Conservation (phyloP, 1,284 basidiomycete species). For the Microbotryomycetes sp. region DNA sequence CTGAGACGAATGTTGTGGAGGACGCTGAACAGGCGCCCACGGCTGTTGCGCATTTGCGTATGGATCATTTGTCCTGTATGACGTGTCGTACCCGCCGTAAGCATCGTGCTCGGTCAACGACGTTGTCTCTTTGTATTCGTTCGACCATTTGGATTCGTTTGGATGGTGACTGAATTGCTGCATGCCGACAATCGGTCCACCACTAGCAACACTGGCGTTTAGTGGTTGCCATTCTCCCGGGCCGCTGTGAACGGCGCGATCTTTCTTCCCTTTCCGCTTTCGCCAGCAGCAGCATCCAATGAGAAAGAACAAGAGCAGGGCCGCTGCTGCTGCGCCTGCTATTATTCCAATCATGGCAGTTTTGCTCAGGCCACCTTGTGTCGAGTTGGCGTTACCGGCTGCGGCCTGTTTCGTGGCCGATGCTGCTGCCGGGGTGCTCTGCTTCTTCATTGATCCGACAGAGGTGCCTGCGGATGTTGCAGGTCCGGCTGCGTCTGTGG, state of each 20-base stretch:
- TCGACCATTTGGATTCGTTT: background rate
- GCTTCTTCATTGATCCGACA: background rate
- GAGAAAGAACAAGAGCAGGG: constrained; percentile 4
- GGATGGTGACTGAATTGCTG: background rate
- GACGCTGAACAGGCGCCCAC: background rate
- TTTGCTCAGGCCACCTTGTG: background rate
- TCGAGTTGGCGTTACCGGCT: background rate
- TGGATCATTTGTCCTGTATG: background rate
- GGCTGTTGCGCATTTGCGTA: background rate
- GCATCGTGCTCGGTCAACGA: background rate
- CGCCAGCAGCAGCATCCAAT: constrained; percentile 26
- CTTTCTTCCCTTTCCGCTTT: constrained; percentile 15
- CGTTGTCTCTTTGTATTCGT: background rate
- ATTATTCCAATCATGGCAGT: constrained; percentile 18
- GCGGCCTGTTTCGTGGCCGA: background rate
- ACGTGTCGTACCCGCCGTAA: constrained; percentile 16
- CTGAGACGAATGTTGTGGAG: background rate
- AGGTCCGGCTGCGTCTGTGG: background rate
- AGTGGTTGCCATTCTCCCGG: background rate
- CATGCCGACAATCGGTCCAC: background rate
- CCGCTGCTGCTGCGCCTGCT: constrained; percentile 7
- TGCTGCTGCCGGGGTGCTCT: background rate
- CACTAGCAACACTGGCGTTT: background rate
- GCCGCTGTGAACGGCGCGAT: too few relatives aligned
- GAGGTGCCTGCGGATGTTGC: background rate